Conservation (phyloP, 2,329 filamentous ascomycete species). For the Arthrobotrys megalospora region DNA sequence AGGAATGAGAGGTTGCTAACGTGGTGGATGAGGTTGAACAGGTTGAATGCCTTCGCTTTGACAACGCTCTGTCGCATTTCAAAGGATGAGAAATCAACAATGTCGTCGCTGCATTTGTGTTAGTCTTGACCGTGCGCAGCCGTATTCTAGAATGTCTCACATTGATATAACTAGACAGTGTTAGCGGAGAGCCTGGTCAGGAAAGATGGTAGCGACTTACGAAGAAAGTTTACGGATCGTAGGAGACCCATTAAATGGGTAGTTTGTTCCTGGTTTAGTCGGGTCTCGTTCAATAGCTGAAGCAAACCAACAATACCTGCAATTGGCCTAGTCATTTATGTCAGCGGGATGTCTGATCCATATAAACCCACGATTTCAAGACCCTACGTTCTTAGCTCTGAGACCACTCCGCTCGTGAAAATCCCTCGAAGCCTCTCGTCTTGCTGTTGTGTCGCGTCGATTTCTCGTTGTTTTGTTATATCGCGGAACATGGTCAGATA, state of each 20-base stretch:
- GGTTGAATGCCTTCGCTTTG: slow-evolving; percentile 61
- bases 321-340: slow-evolving; percentile 56
- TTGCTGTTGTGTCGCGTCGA: slow-evolving; percentile 54
- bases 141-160: background rate
- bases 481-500: slow-evolving; percentile 55
- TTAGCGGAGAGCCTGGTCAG: slow-evolving; percentile 35
- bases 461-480: slow-evolving; percentile 58
- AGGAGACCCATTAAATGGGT: slow-evolving; percentile 59
- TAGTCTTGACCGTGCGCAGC: background rate
- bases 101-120: slow-evolving; percentile 61
- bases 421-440: slow-evolving; percentile 53
- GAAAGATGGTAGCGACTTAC: slow-evolving; percentile 39
- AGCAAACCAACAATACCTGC: slow-evolving; percentile 62
- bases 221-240: slow-evolving; percentile 60
- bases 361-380: background rate
- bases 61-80: slow-evolving; percentile 59
- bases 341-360: background rate
- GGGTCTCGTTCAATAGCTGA: slow-evolving; percentile 62
- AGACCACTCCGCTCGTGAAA: slow-evolving; percentile 57
- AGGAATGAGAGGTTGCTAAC: slow-evolving; percentile 58
- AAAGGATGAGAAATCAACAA: slow-evolving; percentile 64
- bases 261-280: slow-evolving; percentile 62
- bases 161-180: slow-evolving; percentile 59
- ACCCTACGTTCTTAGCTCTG: slow-evolving; percentile 52
- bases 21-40: slow-evolving; percentile 63